phyloP scores from a whole-genome alignment of 192 early-diverging fungal species.

The Rhizoclosmatium globosum region DNA sequence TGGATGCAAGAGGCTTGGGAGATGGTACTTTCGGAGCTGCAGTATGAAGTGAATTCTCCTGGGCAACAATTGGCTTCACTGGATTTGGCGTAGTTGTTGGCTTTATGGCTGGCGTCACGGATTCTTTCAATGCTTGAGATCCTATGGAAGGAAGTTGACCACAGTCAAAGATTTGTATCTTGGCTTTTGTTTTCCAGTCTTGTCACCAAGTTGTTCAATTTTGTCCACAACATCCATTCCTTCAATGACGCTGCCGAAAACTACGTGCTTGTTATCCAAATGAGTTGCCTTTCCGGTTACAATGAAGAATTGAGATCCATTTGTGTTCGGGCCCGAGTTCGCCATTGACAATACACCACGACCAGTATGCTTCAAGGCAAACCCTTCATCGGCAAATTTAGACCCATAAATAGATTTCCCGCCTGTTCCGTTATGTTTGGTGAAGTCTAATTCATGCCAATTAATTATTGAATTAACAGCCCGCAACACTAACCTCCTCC shows the following conservation, averaged over 20 bases:
- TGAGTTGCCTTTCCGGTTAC: conserved; percentile 82
- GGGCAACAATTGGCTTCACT: too few relatives aligned
- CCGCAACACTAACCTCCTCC: conserved; percentile 60
- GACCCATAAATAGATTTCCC: conserved; percentile 79
- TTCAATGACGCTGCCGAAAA: conserved; percentile 57
- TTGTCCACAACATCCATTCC: conserved; percentile 68
- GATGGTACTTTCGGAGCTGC: too few relatives aligned
- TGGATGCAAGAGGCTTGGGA: too few relatives aligned
- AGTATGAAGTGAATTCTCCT: too few relatives aligned
- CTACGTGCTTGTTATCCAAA: conserved; percentile 65
- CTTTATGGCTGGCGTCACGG: too few relatives aligned
- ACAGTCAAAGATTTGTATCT: too few relatives aligned
- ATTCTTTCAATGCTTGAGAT: too few relatives aligned
- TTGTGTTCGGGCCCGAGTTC: conserved; percentile 56
- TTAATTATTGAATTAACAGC: not conserved
- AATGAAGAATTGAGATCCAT: conserved; percentile 78
- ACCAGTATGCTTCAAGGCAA: conserved; percentile 69
- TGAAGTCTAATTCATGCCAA: conserved; percentile 68
- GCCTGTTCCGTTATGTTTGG: conserved; percentile 81
- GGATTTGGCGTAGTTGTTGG: too few relatives aligned
- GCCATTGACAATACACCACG: conserved; percentile 60
- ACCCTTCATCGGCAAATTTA: conserved; percentile 90
- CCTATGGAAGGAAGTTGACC: too few relatives aligned
- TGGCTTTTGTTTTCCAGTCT: too few relatives aligned
- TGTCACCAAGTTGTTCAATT: conserved; percentile 40